Evolutionary conservation across 495 filamentous ascomycete genomes (phyloP), one percentile per base, ranked within the genome.

Genomic region (Trichoderma erinaceum): DNA sequence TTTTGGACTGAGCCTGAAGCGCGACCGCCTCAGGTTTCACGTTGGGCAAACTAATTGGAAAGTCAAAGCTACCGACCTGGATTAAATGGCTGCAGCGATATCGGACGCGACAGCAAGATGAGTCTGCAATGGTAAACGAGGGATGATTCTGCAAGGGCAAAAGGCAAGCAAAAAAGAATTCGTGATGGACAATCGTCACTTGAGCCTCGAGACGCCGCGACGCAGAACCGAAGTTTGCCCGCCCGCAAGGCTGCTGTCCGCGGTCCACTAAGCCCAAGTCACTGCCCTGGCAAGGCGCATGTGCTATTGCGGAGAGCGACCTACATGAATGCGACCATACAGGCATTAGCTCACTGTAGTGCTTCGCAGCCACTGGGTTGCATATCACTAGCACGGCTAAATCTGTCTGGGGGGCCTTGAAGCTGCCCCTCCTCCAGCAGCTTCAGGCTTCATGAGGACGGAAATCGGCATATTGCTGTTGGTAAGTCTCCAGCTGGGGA

Each of bases 41-140:
- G 11, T 3, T 18, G 10, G 23, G 32, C 1, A 32, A 16, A 16
- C 12, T 27, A 29, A 61, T 32, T n/a, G 56, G 56, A 32, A 15
- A 8, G 56, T 2, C 10, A 61, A 32, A 21, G 27, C 10, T n/a
- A 61, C 56, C 16, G 12, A 61, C 56, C 56, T 61, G 56, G 56
- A 61, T 32, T 29, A 13, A 61, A 23, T 61, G 56, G 27, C 25
- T 61, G 56, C 56, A 61, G 56, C 56, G 56, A 61, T 61, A 61
- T 61, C 56, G 56, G 56, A 61, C 56, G 56, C 56, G 56, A 61
- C 56, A 61, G 56, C 56, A 29, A 11, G 56, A 61, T 61, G 0
- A 35, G 27, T 61, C 56, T 61, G 23, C 56, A 25, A 29, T 25
- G 56, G 35, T 18, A 61, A 61, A 32, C 23, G 25, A 61, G 12